Conservation (phyloP, 257 asterid species). For the Fraxinus americana region DNA sequence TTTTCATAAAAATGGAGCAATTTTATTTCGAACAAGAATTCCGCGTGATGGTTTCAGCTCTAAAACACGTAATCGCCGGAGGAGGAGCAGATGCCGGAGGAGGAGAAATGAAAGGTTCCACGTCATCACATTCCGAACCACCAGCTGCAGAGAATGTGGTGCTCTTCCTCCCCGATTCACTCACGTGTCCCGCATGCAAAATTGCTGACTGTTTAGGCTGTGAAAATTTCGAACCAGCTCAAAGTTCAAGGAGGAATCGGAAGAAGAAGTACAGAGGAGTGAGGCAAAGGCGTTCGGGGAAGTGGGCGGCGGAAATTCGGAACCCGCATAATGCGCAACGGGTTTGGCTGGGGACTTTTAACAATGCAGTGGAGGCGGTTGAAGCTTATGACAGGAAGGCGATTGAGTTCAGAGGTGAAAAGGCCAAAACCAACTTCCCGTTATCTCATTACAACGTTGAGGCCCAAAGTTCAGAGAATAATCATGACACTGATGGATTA, state of each 20-base stretch:
- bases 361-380: conserved; percentile 30
- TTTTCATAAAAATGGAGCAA: neutral
- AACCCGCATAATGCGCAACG: neutral
- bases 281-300: conserved; percentile 25
- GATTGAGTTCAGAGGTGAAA: conserved; percentile 28
- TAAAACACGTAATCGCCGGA: conserved; percentile 25
- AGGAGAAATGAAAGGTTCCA: neutral
- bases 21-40: neutral
- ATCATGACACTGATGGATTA: neutral
- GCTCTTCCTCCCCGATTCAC: neutral
- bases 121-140: neutral
- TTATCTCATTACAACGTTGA: conserved; percentile 15
- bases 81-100: neutral
- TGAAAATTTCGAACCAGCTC: neutral
- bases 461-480: neutral
- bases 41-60: conserved; percentile 27
- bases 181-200: neutral
- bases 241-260: neutral
- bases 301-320: conserved; percentile 33
- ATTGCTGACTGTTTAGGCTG: conserved; percentile 1
- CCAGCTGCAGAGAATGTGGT: neutral
- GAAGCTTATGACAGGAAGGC: conserved; percentile 32
- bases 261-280: conserved; percentile 22
- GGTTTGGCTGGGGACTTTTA: conserved; percentile 32
- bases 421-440: conserved; percentile 31